Percentiles rank a stretch among this genome's conserved stretches.
Conservation (phyloP, 1,284 basidiomycete genomes). For the Ustilago curta region DNA sequence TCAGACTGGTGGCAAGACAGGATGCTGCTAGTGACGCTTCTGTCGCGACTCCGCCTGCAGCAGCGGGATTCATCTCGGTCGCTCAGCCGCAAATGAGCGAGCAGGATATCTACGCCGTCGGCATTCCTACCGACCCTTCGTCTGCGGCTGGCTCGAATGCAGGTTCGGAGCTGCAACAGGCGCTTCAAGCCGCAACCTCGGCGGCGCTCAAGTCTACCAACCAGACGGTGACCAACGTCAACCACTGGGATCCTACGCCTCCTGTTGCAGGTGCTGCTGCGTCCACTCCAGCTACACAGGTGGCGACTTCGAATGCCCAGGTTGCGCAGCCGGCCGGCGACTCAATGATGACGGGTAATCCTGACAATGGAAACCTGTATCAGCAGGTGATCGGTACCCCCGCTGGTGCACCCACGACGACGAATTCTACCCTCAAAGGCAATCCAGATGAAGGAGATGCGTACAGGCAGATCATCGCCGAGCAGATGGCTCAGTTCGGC, state of each 20-base stretch:
- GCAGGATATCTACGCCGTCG: conserved; percentile 42
- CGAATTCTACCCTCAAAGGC: conserved; percentile 5
- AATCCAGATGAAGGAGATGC: conserved; percentile 17
- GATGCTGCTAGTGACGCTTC: conserved; percentile 9
- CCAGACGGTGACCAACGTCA: conserved; percentile 13
- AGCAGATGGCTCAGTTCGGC: conserved; percentile 34
- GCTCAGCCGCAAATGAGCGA: conserved; percentile 41
- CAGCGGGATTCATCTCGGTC: conserved; percentile 34
- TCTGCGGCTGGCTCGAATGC: background rate
- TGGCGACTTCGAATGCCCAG: conserved; percentile 11
- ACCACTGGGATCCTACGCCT: conserved; percentile 31
- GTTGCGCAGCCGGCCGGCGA: conserved; percentile 7
- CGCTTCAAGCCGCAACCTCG: conserved; percentile 19
- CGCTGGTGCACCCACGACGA: background rate
- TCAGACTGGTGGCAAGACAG: conserved; percentile 13
- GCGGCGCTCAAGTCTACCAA: conserved; percentile 14
- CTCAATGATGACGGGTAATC: conserved; percentile 19
- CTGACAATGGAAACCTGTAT: conserved; percentile 18
- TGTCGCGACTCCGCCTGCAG: conserved; percentile 7
- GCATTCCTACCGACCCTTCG: conserved; percentile 20
- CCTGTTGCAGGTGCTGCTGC: conserved; percentile 6
- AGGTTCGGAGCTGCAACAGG: conserved; percentile 11
- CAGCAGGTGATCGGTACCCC: conserved; percentile 20
- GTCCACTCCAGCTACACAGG: background rate
- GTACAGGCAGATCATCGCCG: conserved; percentile 23